Conservation (phyloP, 257 asterid species). For the Solanum virginianum region DNA sequence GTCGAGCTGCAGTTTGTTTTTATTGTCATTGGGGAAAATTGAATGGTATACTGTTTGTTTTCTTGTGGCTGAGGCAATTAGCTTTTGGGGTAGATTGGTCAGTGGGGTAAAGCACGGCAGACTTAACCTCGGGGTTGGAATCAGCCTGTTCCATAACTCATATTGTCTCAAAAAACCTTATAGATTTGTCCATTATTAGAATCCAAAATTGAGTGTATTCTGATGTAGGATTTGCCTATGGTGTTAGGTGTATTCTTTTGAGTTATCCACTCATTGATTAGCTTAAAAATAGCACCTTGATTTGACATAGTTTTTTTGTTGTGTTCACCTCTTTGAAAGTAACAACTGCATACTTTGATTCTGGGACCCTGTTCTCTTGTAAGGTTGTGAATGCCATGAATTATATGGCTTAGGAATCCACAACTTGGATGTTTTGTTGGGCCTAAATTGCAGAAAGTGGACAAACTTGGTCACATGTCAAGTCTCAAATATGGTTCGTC, state of each 20-base stretch:
- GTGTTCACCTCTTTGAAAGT: neutral
- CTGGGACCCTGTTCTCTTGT: neutral
- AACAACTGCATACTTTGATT: neutral
- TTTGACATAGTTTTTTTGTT: neutral
- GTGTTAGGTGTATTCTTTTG: neutral
- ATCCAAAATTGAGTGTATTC: neutral
- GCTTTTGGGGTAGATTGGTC: neutral
- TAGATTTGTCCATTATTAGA: neutral
- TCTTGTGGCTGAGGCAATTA: neutral
- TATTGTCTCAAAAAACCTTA: neutral
- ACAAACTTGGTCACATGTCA: constrained; percentile 1
- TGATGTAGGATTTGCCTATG: neutral
- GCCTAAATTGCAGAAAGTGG: neutral
- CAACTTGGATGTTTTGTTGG: neutral
- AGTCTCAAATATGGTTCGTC: constrained; percentile 2
- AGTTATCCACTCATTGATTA: neutral
- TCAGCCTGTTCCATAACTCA: neutral
- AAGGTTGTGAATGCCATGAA: neutral
- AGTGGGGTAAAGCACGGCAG: neutral
- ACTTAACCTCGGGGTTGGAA: neutral
- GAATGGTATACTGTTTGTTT: neutral
- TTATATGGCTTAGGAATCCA: neutral
- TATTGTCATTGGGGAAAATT: neutral
- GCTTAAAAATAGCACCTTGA: neutral
- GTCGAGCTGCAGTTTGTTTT: neutral